These are phyloP conservation scores for Backusella psychrophila DNA, from an alignment of 192 early-diverging fungal genomes.

Conservation along the genomic window DNA sequence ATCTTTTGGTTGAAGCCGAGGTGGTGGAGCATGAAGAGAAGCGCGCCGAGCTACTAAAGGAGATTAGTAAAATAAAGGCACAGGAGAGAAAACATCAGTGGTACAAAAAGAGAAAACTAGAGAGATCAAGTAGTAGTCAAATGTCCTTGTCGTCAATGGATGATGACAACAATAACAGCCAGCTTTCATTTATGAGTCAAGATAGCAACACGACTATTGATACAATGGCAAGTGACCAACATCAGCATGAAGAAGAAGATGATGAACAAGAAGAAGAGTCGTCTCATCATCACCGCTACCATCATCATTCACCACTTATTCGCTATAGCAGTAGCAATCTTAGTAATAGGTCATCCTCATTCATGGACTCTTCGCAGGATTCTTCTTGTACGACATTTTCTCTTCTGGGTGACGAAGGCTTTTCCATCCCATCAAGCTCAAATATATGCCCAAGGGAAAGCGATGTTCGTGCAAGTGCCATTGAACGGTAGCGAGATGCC, in stretches of 20 bases:
- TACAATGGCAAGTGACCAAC: neutral
- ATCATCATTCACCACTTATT: neutral
- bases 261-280: neutral
- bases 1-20: slow-evolving; percentile 9
- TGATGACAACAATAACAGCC: neutral
- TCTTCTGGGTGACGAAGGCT: neutral
- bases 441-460: slow-evolving; percentile 9
- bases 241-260: neutral
- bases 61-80: slow-evolving; percentile 34
- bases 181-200: neutral
- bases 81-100: slow-evolving; percentile 62
- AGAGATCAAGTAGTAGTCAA: slow-evolving; percentile 16
- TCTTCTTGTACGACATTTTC: neutral
- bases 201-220: neutral
- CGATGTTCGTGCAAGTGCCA: slow-evolving; percentile 7
- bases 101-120: slow-evolving; percentile 51
- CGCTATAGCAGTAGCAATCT: neutral
- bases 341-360: neutral
- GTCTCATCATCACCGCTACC: neutral
- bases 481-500: neutral
- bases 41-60: neutral
- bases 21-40: slow-evolving; percentile 34
- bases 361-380: neutral
- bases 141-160: neutral
- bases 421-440: neutral